Evolutionary conservation across 2,329 filamentous ascomycete genomes (phyloP).

Genomic region (Cladobotryum protrusum): DNA sequence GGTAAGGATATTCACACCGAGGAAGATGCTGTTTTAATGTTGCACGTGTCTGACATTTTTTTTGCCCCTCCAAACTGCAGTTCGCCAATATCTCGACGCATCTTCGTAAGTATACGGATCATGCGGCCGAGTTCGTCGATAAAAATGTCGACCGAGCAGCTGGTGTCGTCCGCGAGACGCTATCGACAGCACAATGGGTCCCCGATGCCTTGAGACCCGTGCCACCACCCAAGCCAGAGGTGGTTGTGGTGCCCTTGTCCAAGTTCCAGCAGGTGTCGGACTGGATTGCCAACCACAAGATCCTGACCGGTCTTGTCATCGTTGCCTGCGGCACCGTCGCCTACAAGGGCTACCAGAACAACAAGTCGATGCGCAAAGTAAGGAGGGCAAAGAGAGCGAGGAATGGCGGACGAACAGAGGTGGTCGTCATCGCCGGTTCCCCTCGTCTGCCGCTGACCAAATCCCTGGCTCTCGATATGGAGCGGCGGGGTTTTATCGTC

Average conservation of each 20-base stretch:
- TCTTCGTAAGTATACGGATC: conserved; percentile 61
- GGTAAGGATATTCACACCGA: conserved; percentile 42
- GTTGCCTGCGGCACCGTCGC: conserved; percentile 62
- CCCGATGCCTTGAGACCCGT: conserved; percentile 60
- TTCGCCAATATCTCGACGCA: conserved; percentile 53
- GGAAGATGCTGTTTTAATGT: not conserved
- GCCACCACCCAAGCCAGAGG: conserved; percentile 38
- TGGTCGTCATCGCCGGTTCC: conserved; percentile 82
- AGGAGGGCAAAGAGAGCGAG: conserved; percentile 71
- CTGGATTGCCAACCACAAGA: conserved; percentile 69
- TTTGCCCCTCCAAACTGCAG: conserved; percentile 26
- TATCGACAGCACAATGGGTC: conserved; percentile 65
- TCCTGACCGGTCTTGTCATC: conserved; percentile 65
- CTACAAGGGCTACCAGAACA: conserved; percentile 45
- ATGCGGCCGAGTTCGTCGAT: conserved; percentile 76
- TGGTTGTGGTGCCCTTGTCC: conserved; percentile 27
- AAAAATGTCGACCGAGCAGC: conserved; percentile 73
- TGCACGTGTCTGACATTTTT: not conserved
- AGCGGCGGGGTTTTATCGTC: conserved; percentile 86
- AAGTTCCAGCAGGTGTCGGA: conserved; percentile 51
- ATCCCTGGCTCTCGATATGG: conserved; percentile 77
- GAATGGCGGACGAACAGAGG: conserved; percentile 82
- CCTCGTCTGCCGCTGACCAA: conserved; percentile 77
- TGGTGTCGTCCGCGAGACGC: conserved; percentile 59
- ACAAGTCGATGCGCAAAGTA: conserved; percentile 55